These are phyloP conservation scores for Marasmius fiardii DNA, from an alignment of 1,284 basidiomycete genomes.

Conservation along the genomic window DNA sequence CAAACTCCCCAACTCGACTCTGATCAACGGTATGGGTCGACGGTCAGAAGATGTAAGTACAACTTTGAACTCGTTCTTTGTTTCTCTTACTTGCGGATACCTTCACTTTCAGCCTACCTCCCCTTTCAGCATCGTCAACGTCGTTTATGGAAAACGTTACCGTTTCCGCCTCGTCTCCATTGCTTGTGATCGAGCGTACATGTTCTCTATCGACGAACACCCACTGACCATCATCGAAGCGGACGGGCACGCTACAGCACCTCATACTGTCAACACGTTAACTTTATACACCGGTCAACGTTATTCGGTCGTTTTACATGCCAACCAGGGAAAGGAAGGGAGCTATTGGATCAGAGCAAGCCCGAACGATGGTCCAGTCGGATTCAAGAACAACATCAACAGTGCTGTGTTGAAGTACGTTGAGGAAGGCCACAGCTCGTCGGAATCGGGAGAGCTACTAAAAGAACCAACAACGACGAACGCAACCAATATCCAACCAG, in stretches of 20 bases:
- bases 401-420: slow-evolving; percentile 39
- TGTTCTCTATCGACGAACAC: slow-evolving; percentile 41
- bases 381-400: slow-evolving; percentile 27
- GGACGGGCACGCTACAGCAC: slow-evolving; percentile 38
- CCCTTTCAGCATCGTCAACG: slow-evolving; percentile 23
- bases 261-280: slow-evolving; percentile 35
- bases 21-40: slow-evolving; percentile 29
- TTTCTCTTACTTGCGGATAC: not conserved
- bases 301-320: slow-evolving; percentile 33
- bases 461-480: slow-evolving; percentile 28
- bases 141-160: slow-evolving; percentile 26
- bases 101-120: slow-evolving; percentile 15
- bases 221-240: slow-evolving; percentile 43
- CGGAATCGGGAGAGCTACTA: no score
- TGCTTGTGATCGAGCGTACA: slow-evolving; percentile 31
- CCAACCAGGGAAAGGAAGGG: slow-evolving; percentile 23
- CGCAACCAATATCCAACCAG: slow-evolving; percentile 1
- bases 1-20: slow-evolving; percentile 15
- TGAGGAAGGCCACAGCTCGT: slow-evolving; percentile 9
- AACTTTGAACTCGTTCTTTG: not conserved
- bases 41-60: slow-evolving; percentile 14
- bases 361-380: slow-evolving; percentile 3
- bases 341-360: slow-evolving; percentile 33
- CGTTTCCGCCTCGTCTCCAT: slow-evolving; percentile 32
- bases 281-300: slow-evolving; percentile 36